These are phyloP conservation scores for Crepidotus variabilis DNA, from an alignment of 768 basidiomycete genomes.

Conservation along the genomic window DNA sequence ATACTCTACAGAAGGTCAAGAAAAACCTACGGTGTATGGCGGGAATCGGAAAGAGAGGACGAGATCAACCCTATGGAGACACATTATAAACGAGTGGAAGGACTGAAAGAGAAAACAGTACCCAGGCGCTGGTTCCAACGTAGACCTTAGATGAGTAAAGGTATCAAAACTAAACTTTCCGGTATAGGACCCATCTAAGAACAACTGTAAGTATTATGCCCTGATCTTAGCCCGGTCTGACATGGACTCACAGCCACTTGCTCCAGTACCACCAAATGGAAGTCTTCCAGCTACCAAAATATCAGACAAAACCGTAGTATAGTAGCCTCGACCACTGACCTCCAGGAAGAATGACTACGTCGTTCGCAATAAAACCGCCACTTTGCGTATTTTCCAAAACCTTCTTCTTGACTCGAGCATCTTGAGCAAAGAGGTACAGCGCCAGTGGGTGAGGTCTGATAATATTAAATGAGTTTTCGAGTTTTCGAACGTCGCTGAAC, in stretches of 20 bases:
- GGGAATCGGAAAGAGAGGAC: conserved; percentile 53
- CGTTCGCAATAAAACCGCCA: conserved; percentile 69
- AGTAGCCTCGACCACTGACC: conserved; percentile 40
- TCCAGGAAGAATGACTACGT: conserved; percentile 56
- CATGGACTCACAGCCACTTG: conserved; percentile 55
- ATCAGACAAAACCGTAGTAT: neutral
- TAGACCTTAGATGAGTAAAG: conserved; percentile 72
- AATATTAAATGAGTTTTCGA: neutral
- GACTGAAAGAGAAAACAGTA: too few relatives aligned
- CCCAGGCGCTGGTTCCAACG: too few relatives aligned
- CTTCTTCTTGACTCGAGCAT: conserved; percentile 54
- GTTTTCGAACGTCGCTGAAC: conserved; percentile 11
- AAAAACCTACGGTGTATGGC: conserved; percentile 46
- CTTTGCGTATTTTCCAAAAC: conserved; percentile 71
- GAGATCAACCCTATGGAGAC: conserved; percentile 56
- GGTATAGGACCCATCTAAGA: conserved; percentile 55
- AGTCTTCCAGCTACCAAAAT: conserved; percentile 48
- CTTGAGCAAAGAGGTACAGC: conserved; percentile 72
- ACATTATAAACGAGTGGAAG: too few relatives aligned
- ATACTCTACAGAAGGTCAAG: too few relatives aligned
- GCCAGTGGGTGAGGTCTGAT: conserved; percentile 69
- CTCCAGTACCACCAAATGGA: conserved; percentile 73
- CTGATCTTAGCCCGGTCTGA: too few relatives aligned
- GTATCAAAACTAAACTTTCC: conserved; percentile 74
- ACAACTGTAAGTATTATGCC: neutral